Percentiles rank a stretch among this genome's conserved stretches.
Evolutionary conservation across 2,329 filamentous ascomycete genomes (phyloP).

Genomic region (Dothideomycetes sp.): DNA sequence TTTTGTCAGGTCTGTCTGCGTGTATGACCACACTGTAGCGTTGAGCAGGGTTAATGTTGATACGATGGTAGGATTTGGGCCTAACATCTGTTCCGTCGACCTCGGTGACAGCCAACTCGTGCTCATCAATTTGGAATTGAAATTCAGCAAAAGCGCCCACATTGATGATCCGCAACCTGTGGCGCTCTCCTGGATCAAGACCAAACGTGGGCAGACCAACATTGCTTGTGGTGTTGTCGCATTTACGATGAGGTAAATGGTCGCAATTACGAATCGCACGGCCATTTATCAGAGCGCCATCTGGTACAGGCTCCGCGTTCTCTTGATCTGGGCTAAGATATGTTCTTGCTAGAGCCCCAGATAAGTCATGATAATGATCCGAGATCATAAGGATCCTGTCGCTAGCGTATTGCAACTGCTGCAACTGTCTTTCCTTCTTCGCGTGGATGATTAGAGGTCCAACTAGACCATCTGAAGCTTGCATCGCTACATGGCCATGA

Average conservation of each 20-base stretch:
- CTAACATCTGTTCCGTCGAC: slow-evolving; percentile 56
- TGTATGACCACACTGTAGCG: slow-evolving; percentile 58
- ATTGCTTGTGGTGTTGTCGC: slow-evolving; percentile 25
- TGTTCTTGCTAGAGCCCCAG: slow-evolving; percentile 39
- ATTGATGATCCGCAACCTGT: slow-evolving; percentile 55
- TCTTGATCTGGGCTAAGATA: slow-evolving; percentile 44
- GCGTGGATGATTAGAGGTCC: slow-evolving; percentile 52
- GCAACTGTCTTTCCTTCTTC: slow-evolving; percentile 35
- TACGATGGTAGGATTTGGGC: slow-evolving; percentile 45
- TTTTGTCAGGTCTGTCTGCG: slow-evolving; percentile 33
- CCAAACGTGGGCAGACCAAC: slow-evolving; percentile 25
- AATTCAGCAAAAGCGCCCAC: slow-evolving; percentile 58
- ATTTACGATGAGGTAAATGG: slow-evolving; percentile 28
- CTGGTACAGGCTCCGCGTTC: slow-evolving; percentile 48
- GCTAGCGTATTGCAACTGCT: slow-evolving; percentile 34
- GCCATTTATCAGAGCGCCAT: slow-evolving; percentile 37
- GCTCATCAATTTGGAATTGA: slow-evolving; percentile 57
- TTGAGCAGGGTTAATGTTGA: slow-evolving; percentile 59
- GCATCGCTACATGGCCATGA: slow-evolving; percentile 52
- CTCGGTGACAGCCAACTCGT: slow-evolving; percentile 53
- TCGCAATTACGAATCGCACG: slow-evolving; percentile 30
- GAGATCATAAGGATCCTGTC: slow-evolving; percentile 57
- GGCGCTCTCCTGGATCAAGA: slow-evolving; percentile 37
- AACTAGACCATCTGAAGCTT: slow-evolving; percentile 52
- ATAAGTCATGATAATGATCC: slow-evolving; percentile 57